Percentiles rank a stretch among this genome's conserved stretches.
Conservation (phyloP, 2,329 filamentous ascomycete genomes). For the Talaromyces sp. region DNA sequence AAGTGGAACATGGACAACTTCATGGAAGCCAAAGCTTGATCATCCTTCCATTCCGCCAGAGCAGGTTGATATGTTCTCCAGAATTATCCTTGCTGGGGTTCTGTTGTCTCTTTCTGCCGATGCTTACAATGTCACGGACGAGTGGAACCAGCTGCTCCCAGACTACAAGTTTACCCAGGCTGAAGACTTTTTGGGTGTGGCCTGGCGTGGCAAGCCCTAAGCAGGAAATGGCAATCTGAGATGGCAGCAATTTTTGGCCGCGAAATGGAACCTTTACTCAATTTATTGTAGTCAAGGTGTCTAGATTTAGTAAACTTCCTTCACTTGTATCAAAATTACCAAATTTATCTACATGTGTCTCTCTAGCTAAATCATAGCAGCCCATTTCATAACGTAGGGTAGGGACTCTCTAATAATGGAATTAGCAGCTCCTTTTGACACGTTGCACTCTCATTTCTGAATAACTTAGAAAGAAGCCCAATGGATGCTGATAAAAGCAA, state of each 20-base stretch:
- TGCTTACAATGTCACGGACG: conserved; percentile 23
- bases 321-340: no score
- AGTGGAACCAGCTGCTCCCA: conserved; percentile 31
- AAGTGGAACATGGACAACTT: conserved; percentile 18
- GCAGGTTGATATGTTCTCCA: conserved; percentile 17
- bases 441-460: no score
- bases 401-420: no score
- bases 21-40: conserved; percentile 18
- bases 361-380: no score
- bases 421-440: no score
- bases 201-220: conserved; percentile 20
- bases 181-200: conserved; percentile 23
- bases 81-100: conserved; percentile 16
- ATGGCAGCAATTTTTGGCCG: no score
- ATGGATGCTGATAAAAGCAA: no score
- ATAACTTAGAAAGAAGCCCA: no score
- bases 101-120: conserved; percentile 17
- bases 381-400: no score
- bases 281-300: background rate
- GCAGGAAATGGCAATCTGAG: background rate
- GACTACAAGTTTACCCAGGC: conserved; percentile 26
- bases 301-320: background rate
- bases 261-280: no score
- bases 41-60: conserved; percentile 25
- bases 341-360: no score